These are phyloP conservation scores for Penicillium sp. DNA, from an alignment of 2,329 filamentous ascomycete genomes.

Conservation along the genomic window DNA sequence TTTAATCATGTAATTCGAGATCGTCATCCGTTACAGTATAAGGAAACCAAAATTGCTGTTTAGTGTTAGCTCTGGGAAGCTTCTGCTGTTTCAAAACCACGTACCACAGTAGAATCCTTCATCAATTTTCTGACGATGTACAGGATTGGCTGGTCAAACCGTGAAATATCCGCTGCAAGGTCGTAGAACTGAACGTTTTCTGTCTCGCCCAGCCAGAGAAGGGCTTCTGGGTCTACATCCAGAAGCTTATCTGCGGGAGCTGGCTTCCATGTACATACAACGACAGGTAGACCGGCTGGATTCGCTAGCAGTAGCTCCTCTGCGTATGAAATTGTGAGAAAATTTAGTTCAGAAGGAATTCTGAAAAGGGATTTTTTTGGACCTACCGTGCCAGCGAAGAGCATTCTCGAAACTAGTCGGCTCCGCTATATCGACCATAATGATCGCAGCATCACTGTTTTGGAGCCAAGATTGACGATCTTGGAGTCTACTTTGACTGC, in stretches of 20 bases:
- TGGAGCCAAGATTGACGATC: background rate
- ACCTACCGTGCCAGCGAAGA: background rate
- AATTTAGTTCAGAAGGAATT: background rate
- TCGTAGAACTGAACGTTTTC: slow-evolving; percentile 1
- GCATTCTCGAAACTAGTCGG: background rate
- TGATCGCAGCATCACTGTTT: background rate
- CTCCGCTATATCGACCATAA: background rate
- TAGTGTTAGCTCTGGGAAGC: background rate
- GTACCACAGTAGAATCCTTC: background rate
- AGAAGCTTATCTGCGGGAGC: background rate
- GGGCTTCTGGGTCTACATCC: background rate
- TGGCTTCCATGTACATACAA: slow-evolving; percentile 3
- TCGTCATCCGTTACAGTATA: background rate
- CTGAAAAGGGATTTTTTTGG: background rate
- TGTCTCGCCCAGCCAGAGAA: background rate
- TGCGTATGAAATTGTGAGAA: background rate
- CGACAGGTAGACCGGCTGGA: background rate
- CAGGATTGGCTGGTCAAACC: background rate
- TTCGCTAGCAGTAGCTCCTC: background rate
- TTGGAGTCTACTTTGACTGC: background rate
- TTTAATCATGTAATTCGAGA: background rate
- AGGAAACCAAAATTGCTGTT: background rate
- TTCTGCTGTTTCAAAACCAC: background rate
- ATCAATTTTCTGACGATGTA: background rate
- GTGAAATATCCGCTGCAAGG: background rate